Percentiles rank a stretch among this genome's conserved stretches.
These are phyloP conservation scores for Aspergillus unguis DNA, from an alignment of 2,329 filamentous ascomycete species.

Conservation along the genomic window DNA sequence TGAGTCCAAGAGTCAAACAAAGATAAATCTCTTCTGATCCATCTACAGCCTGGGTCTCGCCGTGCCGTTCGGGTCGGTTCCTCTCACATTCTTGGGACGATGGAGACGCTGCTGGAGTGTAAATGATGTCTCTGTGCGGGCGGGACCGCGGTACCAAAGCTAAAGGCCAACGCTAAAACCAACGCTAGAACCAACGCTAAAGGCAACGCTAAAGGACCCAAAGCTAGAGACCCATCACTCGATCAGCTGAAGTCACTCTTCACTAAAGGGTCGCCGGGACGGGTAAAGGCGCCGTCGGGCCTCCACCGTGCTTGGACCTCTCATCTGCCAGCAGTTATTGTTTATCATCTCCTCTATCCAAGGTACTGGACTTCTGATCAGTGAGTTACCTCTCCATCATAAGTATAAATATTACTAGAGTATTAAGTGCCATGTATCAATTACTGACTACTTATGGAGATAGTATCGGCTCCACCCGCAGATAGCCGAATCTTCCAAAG, in stretches of 20 bases:
- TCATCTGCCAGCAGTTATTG: neutral
- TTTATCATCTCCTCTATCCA: neutral
- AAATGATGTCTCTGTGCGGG: constrained; percentile 18
- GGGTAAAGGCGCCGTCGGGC: constrained; percentile 28
- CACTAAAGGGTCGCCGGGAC: constrained; percentile 22
- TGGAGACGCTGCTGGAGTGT: neutral
- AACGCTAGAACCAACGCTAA: constrained; percentile 27
- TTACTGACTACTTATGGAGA: too few relatives aligned
- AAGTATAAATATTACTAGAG: too few relatives aligned
- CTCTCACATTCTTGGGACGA: too few relatives aligned
- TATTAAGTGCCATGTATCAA: too few relatives aligned
- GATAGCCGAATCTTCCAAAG: too few relatives aligned
- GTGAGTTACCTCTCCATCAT: too few relatives aligned
- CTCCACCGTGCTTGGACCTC: constrained; percentile 14
- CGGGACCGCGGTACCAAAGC: constrained; percentile 20
- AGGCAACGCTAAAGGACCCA: neutral
- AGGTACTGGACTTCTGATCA: too few relatives aligned
- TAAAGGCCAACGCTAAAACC: constrained; percentile 34
- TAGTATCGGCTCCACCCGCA: too few relatives aligned
- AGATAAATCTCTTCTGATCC: too few relatives aligned
- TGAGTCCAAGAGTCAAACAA: too few relatives aligned
- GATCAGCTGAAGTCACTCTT: constrained; percentile 32
- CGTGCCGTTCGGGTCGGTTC: too few relatives aligned
- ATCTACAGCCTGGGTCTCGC: too few relatives aligned
- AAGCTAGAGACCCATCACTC: neutral